Evolutionary conservation across 2,329 filamentous ascomycete genomes (phyloP).

Genomic region (Cytospora chrysosperma): DNA sequence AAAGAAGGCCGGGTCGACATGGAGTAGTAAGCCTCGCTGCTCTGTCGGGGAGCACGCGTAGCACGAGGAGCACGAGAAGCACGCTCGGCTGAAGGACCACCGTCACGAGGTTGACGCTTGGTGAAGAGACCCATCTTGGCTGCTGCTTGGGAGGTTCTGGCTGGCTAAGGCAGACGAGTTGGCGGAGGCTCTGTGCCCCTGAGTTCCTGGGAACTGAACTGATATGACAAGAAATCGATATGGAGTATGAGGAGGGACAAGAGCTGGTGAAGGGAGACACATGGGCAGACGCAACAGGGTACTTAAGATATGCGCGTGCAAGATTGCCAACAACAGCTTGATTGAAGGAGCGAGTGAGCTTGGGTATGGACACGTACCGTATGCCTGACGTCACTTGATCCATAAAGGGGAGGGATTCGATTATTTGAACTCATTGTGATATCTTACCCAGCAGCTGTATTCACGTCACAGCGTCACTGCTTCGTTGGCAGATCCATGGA

Average conservation of each 20-base stretch:
- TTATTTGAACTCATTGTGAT: background rate
- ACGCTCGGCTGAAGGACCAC: conserved; percentile 3
- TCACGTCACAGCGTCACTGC: background rate
- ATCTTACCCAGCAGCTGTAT: background rate
- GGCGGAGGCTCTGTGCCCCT: background rate
- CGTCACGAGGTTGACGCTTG: conserved; percentile 28
- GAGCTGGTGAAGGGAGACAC: background rate
- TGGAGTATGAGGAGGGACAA: background rate
- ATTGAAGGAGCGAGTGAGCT: background rate
- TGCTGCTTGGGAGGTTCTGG: background rate
- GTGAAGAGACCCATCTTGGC: conserved; percentile 31
- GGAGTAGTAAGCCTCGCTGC: conserved; percentile 27
- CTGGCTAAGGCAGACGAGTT: background rate
- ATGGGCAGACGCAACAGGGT: background rate
- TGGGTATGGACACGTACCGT: background rate
- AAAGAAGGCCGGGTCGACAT: conserved; percentile 40
- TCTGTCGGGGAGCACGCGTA: background rate
- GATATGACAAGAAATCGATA: background rate
- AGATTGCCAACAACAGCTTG: background rate
- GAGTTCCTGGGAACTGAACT: background rate
- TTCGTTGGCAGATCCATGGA: background rate
- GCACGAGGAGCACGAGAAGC: background rate
- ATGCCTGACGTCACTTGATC: conserved; percentile 3
- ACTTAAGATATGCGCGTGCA: background rate
- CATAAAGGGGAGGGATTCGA: background rate